Base-by-base conservation (phyloP, 495 filamentous ascomycete genomes). In the Lasiosphaeria hispida region DNA sequence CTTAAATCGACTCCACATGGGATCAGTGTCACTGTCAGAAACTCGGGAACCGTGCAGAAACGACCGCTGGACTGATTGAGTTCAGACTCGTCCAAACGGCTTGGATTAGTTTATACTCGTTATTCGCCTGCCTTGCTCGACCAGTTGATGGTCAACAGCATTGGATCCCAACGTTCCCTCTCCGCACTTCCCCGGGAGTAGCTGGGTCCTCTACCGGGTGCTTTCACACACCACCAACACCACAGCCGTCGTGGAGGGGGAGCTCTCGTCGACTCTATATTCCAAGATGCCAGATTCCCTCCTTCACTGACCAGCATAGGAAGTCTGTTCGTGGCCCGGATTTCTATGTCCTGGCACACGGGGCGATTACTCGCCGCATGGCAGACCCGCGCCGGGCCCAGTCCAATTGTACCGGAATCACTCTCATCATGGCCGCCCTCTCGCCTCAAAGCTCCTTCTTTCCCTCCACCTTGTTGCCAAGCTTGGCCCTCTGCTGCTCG, bases 401-500 rank as follows among this genome's bases (percentile, higher is more conserved):
- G 23, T 30, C 23, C 23, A 30, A 30, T 30, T 30, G 5, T 30
- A 30, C 7, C 37, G 14, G 15, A 2, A 9, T 39, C 19, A 41
- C 23, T 23, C n/a, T 7, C 37, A 33, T 35, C n/a, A 11, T 19
- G 49, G 34, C 49, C 34, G 18, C 51, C 23, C 38, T 14, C 23
- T 38, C 7, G 6, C 37, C 34, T 74, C 61, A 78, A 52, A 71
- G 74, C 65, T 76, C 69, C 67, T 80, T 80, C 72, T 79, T 77
- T 48, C 58, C 61, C 45, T 69, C 67, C 14, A 42, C 60, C 55
- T 67, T 66, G 36, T 63, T 72, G 7, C 60, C 69, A 11, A 53
- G 54, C 62, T 63, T 61, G 53, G 72, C 74, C 42, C 75, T 67
- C 61, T 77, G 77, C 61, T 73, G 77, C 62, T 88, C 90, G 55